phyloP scores from a whole-genome alignment of 495 filamentous ascomycete genomes.

The Aspergillus homomorphus region DNA sequence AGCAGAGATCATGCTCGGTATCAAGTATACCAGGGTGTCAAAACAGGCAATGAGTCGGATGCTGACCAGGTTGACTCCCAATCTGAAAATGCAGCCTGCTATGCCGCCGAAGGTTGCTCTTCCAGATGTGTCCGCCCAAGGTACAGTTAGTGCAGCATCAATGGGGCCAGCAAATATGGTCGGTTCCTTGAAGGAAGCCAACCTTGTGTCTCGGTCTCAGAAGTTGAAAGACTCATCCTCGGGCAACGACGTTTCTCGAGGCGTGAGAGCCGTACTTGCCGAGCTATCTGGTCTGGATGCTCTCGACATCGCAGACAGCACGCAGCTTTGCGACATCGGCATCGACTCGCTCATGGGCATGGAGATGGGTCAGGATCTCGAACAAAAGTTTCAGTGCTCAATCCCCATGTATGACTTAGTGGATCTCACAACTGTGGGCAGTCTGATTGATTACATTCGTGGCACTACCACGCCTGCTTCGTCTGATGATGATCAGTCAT shows the following conservation, averaged over 20 bases:
- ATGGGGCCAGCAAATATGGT: too few relatives aligned
- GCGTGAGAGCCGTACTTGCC: not conserved
- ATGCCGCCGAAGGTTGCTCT: not conserved
- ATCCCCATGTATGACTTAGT: constrained; percentile 31
- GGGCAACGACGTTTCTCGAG: not conserved
- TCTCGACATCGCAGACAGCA: constrained; percentile 34
- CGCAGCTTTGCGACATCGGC: constrained; percentile 42
- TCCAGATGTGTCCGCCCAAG: not conserved
- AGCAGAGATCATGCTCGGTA: constrained; percentile 45
- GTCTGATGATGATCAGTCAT: not conserved
- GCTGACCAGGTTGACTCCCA: constrained; percentile 5
- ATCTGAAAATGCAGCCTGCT: not conserved
- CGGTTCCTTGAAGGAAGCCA: too few relatives aligned
- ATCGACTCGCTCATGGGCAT: constrained; percentile 54
- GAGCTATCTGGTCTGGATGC: constrained; percentile 38
- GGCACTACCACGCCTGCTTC: not conserved
- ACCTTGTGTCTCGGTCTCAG: too few relatives aligned
- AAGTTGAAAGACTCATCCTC: too few relatives aligned
- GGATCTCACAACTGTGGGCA: constrained; percentile 20
- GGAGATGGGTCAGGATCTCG: constrained; percentile 50
- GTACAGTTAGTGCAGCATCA: not conserved
- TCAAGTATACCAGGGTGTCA: constrained; percentile 39
- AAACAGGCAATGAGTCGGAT: constrained; percentile 42
- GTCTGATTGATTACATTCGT: constrained; percentile 3
- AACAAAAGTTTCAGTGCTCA: constrained; percentile 38